A percentile compares a stretch with the other conserved stretches of the same genome.
Conservation (phyloP, 2,329 filamentous ascomycete species). For the Colletotrichum sojae region DNA sequence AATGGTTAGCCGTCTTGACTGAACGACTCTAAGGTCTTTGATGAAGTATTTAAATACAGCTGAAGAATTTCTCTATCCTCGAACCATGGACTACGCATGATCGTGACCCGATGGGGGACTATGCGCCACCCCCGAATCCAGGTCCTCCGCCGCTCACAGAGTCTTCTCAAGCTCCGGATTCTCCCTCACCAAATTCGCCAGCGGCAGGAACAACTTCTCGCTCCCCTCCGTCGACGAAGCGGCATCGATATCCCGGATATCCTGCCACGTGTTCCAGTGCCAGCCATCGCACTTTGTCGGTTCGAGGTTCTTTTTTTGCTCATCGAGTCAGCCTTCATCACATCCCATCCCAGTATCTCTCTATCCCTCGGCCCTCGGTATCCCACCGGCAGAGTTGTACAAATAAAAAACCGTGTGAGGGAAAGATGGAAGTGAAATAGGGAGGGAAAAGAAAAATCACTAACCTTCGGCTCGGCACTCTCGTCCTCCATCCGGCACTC, state of each 20-base stretch:
- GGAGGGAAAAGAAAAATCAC: conserved; percentile 36
- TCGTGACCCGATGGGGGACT: too few species aligned
- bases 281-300: conserved; percentile 66
- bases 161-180: conserved; percentile 38
- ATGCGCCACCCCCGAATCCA: too few species aligned
- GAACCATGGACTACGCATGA: too few species aligned
- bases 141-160: not conserved
- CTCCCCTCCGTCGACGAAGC: conserved; percentile 26
- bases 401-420: not conserved
- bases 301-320: too few species aligned
- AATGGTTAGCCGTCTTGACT: too few species aligned
- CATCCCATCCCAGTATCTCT: too few species aligned
- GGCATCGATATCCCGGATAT: conserved; percentile 49
- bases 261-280: conserved; percentile 63
- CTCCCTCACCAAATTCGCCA: conserved; percentile 49
- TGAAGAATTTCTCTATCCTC: too few species aligned
- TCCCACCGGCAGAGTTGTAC: not conserved
- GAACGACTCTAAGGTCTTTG: too few species aligned
- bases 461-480: conserved; percentile 66
- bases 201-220: conserved; percentile 50
- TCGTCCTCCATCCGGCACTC: conserved; percentile 64
- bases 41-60: too few species aligned
- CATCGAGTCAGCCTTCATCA: too few species aligned
- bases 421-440: not conserved
- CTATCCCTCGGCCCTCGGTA: not conserved